Conservation (phyloP, 257 asterid species). For the Ehretia macrophylla region DNA sequence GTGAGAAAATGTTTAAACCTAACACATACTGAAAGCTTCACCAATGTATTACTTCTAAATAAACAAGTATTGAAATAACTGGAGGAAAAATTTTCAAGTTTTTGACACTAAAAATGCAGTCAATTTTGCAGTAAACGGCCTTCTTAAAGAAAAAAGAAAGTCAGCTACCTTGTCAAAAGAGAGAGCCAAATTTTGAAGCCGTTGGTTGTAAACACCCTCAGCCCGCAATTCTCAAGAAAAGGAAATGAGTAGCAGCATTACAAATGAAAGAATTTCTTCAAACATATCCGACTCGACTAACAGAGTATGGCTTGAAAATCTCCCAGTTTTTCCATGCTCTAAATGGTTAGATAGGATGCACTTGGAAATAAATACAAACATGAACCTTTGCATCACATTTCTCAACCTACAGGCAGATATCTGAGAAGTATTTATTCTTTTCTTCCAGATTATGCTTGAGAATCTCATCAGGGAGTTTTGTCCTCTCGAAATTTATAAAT, state of each 20-base stretch:
- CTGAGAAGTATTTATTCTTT: slow-evolving; percentile 82
- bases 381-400: slow-evolving; percentile 95
- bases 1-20: too few species aligned
- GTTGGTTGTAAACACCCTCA: slow-evolving; percentile 90
- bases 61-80: too few species aligned
- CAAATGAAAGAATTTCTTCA: neutral
- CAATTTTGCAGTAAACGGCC: too few species aligned
- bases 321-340: neutral
- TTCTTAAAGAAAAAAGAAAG: too few species aligned
- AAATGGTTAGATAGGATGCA: neutral
- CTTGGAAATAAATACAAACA: slow-evolving; percentile 31
- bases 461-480: slow-evolving; percentile 76
- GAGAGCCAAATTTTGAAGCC: slow-evolving; percentile 98
- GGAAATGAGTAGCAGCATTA: neutral
- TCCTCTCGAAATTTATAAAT: slow-evolving; percentile 94
- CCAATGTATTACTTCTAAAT: too few species aligned
- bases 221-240: slow-evolving; percentile 74
- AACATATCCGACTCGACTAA: neutral
- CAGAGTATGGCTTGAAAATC: too few species aligned
- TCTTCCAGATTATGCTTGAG: slow-evolving; percentile 87
- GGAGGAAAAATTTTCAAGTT: neutral
- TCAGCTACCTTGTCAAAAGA: slow-evolving; percentile 79
- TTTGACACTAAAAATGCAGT: neutral
- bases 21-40: too few species aligned
- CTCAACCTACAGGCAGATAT: slow-evolving; percentile 75